Evolutionary conservation across 2,329 filamentous ascomycete species (phyloP).

Genomic region (Pseudopyricularia cyperi): DNA sequence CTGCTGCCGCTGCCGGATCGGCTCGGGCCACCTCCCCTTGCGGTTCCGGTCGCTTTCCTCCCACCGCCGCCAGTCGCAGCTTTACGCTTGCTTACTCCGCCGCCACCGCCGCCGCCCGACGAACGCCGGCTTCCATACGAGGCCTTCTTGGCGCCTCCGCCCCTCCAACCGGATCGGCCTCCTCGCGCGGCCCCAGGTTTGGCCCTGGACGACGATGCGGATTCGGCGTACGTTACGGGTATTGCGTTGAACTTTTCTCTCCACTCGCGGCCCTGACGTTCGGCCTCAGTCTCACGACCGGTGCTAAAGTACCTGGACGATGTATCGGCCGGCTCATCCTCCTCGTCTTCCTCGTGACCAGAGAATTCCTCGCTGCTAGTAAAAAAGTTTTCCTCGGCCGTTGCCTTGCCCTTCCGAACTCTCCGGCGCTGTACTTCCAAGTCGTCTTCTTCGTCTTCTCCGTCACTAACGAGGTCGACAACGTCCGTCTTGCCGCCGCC

Average conservation of each 20-base stretch:
- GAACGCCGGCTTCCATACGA: slow-evolving; percentile 5
- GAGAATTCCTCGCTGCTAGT: slow-evolving; percentile 21
- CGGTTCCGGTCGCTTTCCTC: slow-evolving; percentile 3
- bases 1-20: slow-evolving; percentile 1
- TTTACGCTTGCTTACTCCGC: slow-evolving; percentile 8
- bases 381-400: slow-evolving; percentile 39
- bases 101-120: slow-evolving; percentile 7
- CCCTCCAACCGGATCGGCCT: slow-evolving; percentile 8
- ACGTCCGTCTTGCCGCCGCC: slow-evolving; percentile 22
- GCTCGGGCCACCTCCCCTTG: neutral
- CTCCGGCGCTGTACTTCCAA: slow-evolving; percentile 12
- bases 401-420: slow-evolving; percentile 1
- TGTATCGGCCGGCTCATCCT: slow-evolving; percentile 17
- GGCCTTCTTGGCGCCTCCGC: slow-evolving; percentile 8
- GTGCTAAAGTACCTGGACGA: slow-evolving; percentile 34
- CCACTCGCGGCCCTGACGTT: slow-evolving; percentile 14
- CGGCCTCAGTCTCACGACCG: slow-evolving; percentile 4
- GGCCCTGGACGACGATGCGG: neutral
- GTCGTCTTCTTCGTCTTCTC: slow-evolving; percentile 18
- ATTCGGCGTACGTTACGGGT: slow-evolving; percentile 3
- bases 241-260: slow-evolving; percentile 14
- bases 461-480: slow-evolving; percentile 42
- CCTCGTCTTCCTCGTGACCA: slow-evolving; percentile 11
- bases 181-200: slow-evolving; percentile 5
- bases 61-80: slow-evolving; percentile 6